Evolutionary conservation across 441 rosid species (phyloP), one percentile per base, ranked within the genome.

Genomic region (Jatropha multifida): DNA sequence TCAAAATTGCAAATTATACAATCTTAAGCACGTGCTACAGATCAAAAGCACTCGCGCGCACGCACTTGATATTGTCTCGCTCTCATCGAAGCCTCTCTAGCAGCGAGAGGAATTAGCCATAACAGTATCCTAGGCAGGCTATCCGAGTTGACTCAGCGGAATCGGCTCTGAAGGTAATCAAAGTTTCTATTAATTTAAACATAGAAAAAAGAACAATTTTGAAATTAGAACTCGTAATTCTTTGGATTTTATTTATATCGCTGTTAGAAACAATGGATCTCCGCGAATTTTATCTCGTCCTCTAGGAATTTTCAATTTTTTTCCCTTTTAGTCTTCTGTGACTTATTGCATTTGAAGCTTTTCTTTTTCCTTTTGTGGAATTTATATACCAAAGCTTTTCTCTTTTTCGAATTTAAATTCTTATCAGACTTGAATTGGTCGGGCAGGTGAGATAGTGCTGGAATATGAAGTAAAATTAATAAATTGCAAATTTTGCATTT

Each of bases 121-220:
- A 60, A 15, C 67, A 63, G 0, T 52, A 4, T 2, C 56, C n/a
- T 8, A 7, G 42, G 10, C 14, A 54, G 48, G 62, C 40, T 69
- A 54, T 52, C 72, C 5, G 48, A 69, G 62, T 69, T 51, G 3
- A 52, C 72, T 52, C 72, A 13, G 41, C 41, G 65, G 65, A 27
- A 32, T 32, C 41, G 15, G 37, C 63, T 59, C 63, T 23, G 9
- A 9, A 32, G 41, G 65, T 61, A 61, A 61, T 61, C 41, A 61
- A 13, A 3, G 0, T 27, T 10, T 11, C 10, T 32, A 4, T 23
- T 4, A 1, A 23, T 59, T 20, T 9, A 14, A 23, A 23, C 27
- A n/a, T 5, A 48, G 0, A 1, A 6, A 37, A 48, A 26, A 4
- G 0, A 23, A 1, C 15, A 18, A 9, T 32, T 18, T 68, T 69